phyloP scores from a whole-genome alignment of 1,284 basidiomycete genomes.

The Ganoderma lucidum region DNA sequence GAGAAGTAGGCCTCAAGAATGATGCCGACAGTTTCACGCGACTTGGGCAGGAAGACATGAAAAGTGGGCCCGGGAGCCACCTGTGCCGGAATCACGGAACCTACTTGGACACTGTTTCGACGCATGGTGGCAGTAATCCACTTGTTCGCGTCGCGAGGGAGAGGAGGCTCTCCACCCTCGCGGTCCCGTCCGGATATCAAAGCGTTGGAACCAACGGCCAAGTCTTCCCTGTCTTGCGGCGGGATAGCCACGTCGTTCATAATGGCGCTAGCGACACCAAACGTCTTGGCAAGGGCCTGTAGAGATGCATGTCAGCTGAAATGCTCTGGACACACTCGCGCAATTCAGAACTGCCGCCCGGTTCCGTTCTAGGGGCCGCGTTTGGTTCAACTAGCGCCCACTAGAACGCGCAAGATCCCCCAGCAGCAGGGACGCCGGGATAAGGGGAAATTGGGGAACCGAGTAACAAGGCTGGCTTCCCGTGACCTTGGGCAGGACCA shows the following conservation, averaged over 20 bases:
- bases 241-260: slow-evolving; percentile 67
- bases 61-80: slow-evolving; percentile 41
- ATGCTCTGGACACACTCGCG: slow-evolving; percentile 5
- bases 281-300: slow-evolving; percentile 78
- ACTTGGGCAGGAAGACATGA: slow-evolving; percentile 74
- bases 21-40: slow-evolving; percentile 66
- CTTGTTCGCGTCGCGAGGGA: slow-evolving; percentile 64
- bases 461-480: not conserved
- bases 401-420: not conserved
- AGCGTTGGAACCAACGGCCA: slow-evolving; percentile 75
- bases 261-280: slow-evolving; percentile 77
- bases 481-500: too few relatives aligned
- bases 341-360: slow-evolving; percentile 3
- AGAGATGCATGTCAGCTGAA: slow-evolving; percentile 11
- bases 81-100: slow-evolving; percentile 36
- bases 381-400: not conserved
- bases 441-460: not conserved
- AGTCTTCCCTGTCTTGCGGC: slow-evolving; percentile 70
- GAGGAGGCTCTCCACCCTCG: slow-evolving; percentile 57
- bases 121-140: slow-evolving; percentile 65
- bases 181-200: slow-evolving; percentile 74
- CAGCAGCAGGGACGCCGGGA: not conserved
- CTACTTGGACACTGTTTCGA: slow-evolving; percentile 46
- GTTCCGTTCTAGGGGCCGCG: not conserved
- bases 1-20: slow-evolving; percentile 77